A percentile compares a stretch with the other conserved stretches of the same genome.
Conservation (phyloP, 768 basidiomycete genomes). For the Boletus huronensis region DNA sequence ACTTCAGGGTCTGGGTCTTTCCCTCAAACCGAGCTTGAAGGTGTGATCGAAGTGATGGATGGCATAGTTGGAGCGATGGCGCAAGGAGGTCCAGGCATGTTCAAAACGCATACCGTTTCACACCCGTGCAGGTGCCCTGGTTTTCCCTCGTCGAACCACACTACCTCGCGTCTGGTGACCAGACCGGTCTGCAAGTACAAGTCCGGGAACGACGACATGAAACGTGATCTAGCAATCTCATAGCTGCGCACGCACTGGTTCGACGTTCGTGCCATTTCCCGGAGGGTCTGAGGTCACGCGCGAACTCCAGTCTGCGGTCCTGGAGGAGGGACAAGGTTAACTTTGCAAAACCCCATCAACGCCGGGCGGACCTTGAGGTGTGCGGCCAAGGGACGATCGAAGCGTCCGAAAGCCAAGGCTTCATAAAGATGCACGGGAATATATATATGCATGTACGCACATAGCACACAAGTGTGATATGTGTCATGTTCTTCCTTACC, state of each 20-base stretch:
- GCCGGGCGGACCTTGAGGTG: slow-evolving; percentile 14
- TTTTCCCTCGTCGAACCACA: neutral
- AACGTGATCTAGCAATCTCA: neutral
- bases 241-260: neutral
- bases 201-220: neutral
- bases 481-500: neutral
- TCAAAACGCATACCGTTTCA: neutral
- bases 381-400: neutral
- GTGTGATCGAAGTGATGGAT: neutral
- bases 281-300: neutral
- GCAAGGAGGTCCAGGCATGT: neutral
- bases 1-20: slow-evolving; percentile 12
- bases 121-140: neutral
- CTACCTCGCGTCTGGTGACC: neutral
- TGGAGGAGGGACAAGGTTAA: slow-evolving; percentile 8
- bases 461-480: neutral
- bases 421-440: neutral
- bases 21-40: neutral
- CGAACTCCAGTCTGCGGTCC: neutral
- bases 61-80: neutral
- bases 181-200: neutral
- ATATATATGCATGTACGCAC: neutral
- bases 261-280: neutral
- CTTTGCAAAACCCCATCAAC: slow-evolving; percentile 4
- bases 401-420: neutral